A percentile compares a stretch with the other conserved stretches of the same genome.
Conservation (phyloP, 1,284 basidiomycete species). For the Kalmanozyma brasiliensis region DNA sequence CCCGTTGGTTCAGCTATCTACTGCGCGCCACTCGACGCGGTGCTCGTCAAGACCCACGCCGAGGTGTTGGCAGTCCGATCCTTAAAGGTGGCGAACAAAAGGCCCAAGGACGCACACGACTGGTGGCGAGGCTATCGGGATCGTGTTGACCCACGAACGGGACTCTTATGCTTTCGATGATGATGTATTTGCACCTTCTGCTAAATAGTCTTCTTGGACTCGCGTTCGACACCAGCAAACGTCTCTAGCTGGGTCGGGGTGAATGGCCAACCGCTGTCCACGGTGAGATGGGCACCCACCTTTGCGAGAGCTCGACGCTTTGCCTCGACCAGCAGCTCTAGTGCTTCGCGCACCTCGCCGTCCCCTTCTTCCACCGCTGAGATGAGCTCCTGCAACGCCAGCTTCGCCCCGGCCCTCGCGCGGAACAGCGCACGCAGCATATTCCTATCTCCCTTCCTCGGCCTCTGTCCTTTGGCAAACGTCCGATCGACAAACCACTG, state of each 20-base stretch:
- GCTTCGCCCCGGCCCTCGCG: conserved; percentile 13
- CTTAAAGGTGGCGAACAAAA: conserved; percentile 46
- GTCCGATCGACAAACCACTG: conserved; percentile 34
- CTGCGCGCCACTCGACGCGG: conserved; percentile 6
- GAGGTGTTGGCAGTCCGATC: conserved; percentile 13
- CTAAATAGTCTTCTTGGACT: conserved; percentile 10
- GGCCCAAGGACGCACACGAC: conserved; percentile 26
- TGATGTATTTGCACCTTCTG: conserved; percentile 1
- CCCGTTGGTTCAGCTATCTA: conserved; percentile 22
- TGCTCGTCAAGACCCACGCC: conserved; percentile 17
- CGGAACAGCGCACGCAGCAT: conserved; percentile 18
- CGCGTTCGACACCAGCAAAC: neutral
- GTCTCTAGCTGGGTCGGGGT: neutral
- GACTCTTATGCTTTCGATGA: conserved; percentile 6
- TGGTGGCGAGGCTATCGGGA: conserved; percentile 55
- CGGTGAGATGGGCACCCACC: neutral
- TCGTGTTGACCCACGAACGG: conserved; percentile 27
- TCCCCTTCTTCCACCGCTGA: neutral
- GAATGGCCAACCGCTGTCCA: conserved; percentile 12
- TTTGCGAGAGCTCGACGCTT: conserved; percentile 8
- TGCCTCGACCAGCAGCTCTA: conserved; percentile 2
- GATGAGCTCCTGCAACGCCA: conserved; percentile 1
- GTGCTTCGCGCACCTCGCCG: conserved; percentile 1
- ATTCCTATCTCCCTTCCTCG: neutral
- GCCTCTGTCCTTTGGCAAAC: conserved; percentile 9